Base-by-base conservation (phyloP, 2,329 filamentous ascomycete genomes). In the Aspergillus viridinutans region DNA sequence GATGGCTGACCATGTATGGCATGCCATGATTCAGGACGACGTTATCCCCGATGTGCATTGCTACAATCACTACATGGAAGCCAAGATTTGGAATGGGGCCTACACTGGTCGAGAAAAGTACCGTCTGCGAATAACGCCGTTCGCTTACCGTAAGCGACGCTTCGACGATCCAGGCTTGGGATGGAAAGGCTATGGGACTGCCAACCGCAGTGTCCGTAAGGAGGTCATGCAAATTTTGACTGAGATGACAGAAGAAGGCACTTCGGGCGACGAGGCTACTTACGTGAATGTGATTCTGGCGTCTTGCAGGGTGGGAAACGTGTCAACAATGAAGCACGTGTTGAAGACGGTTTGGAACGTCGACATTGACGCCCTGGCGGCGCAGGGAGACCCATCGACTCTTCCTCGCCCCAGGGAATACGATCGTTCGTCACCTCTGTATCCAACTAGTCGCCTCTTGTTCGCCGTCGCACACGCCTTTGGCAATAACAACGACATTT, bases 381-480 rank as follows among this genome's bases (percentile, higher is more conserved):
- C 60, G 3, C 67, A 65, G 23, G 61, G 69, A 9, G 73, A 76
- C 47, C 64, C 67, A 48, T 66, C 65, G n/a, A 59, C 61, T 4
- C 58, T 74, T 20, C 66, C 70, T 12, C 67, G 69, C 1, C 70
- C 76, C n/a, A 75, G 67, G 29, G 64, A 67, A 1, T 79, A 83
- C 47, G 68, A 76, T 1, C 65, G 63, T 0, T 76, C 78, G 28
- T 86, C 83, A 1, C 80, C 83, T 7, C 70, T 88, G 32, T 75
- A 78, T 52, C 90, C 90, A 2, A 84, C 82, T 0, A 60, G 70
- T 7, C 75, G 77, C 2, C 77, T 92, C 0, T 78, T 93, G 23
- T 78, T 83, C 54, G 82, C 86, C 8, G 74, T 92, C n/a, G 86
- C 87, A 5, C 85, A 90, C 67, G 77, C 80, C 1, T 89, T 87